Evolutionary conservation across 2,329 filamentous ascomycete genomes (phyloP).

Genomic region (Phialophora chinensis): DNA sequence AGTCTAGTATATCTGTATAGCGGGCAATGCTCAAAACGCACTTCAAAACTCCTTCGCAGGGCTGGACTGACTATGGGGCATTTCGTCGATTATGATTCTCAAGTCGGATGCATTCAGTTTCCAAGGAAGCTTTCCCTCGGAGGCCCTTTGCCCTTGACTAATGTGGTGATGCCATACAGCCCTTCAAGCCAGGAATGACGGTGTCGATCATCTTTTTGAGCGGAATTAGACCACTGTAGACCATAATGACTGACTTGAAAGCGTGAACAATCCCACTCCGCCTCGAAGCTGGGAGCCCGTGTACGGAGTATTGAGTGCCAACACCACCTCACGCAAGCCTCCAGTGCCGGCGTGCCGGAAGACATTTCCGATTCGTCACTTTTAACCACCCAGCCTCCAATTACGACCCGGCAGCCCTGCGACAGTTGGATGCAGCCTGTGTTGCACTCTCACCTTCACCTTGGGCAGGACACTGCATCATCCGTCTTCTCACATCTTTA

Average conservation of each 20-base stretch:
- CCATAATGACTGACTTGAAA: not conserved
- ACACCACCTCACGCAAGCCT: not conserved
- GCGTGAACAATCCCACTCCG: not conserved
- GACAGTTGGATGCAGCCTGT: not conserved
- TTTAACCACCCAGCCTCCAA: constrained; percentile 12
- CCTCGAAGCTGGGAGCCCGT: not conserved
- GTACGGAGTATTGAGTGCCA: not conserved
- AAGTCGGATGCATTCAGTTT: not conserved
- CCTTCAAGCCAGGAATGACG: not conserved
- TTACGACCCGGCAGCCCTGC: constrained; percentile 4
- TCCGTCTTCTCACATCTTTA: not conserved
- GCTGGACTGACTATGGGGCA: not conserved
- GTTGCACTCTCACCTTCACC: not conserved
- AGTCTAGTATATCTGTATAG: constrained; percentile 1
- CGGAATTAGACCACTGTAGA: not conserved
- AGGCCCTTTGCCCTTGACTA: not conserved
- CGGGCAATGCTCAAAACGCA: not conserved
- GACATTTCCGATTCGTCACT: constrained; percentile 6
- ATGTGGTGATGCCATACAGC: not conserved
- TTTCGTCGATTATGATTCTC: not conserved
- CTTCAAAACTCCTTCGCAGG: not conserved
- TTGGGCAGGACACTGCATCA: constrained; percentile 1
- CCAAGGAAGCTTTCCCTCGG: not conserved
- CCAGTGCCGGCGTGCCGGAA: constrained; percentile 1
- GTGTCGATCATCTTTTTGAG: not conserved